Percentiles rank a stretch among this genome's conserved stretches.
phyloP scores from a whole-genome alignment of 2,329 filamentous ascomycete genomes.

The Chaetomiaceae sp. region DNA sequence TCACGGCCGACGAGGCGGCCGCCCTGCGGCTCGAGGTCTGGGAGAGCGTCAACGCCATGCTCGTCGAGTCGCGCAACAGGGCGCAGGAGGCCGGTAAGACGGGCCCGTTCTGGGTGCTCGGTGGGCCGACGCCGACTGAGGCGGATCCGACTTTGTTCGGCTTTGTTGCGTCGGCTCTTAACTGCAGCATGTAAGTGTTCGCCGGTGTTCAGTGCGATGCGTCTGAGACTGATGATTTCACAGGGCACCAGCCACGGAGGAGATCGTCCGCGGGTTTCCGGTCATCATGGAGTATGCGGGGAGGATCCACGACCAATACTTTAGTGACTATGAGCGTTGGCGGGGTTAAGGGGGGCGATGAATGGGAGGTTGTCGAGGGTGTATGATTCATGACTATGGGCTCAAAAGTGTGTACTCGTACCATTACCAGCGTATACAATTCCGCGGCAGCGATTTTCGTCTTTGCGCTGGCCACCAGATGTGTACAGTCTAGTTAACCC shows the following conservation, averaged over 20 bases:
- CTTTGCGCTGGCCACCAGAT: too few species aligned
- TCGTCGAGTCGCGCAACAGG: slow-evolving; percentile 35
- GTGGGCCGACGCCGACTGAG: slow-evolving; percentile 50
- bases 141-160: slow-evolving; percentile 55
- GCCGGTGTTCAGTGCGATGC: not conserved
- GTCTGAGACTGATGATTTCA: slow-evolving; percentile 8
- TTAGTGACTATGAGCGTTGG: slow-evolving; percentile 52
- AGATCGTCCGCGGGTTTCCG: slow-evolving; percentile 43
- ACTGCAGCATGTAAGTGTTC: slow-evolving; percentile 49
- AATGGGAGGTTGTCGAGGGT: too few species aligned
- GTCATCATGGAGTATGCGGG: slow-evolving; percentile 51
- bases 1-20: slow-evolving; percentile 45
- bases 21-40: slow-evolving; percentile 48
- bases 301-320: slow-evolving; percentile 53
- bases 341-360: not conserved
- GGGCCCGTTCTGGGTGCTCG: slow-evolving; percentile 54
- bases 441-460: too few species aligned
- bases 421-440: too few species aligned
- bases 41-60: slow-evolving; percentile 44
- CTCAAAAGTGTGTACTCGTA: too few species aligned
- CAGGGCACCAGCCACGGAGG: slow-evolving; percentile 45
- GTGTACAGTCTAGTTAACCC: too few species aligned
- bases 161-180: slow-evolving; percentile 49
- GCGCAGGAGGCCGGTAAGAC: slow-evolving; percentile 5
- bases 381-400: too few species aligned